phyloP scores from a whole-genome alignment of 805 yeast genomes.

The Myxozyma monticola region DNA sequence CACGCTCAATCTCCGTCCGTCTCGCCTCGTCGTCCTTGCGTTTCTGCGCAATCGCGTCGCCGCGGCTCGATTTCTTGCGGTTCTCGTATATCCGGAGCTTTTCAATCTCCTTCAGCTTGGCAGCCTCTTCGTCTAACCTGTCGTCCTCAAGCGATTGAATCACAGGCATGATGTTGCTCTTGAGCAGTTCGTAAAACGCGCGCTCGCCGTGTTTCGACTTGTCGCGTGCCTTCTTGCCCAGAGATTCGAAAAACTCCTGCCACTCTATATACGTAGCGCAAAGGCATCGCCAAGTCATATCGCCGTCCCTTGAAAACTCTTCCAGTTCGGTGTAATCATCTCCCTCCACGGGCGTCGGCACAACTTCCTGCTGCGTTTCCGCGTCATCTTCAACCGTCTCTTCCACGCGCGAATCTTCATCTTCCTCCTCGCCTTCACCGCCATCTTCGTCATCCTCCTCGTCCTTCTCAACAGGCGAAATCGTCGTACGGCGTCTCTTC shows the following conservation, averaged over 20 bases:
- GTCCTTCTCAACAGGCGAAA: slow-evolving; percentile 9
- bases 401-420: slow-evolving; percentile 1
- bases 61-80: slow-evolving; percentile 39
- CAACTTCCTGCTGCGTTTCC: not conserved
- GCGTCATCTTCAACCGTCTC: not conserved
- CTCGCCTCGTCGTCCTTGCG: slow-evolving; percentile 33
- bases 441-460: slow-evolving; percentile 23
- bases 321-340: slow-evolving; percentile 13
- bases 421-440: slow-evolving; percentile 4
- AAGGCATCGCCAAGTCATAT: slow-evolving; percentile 38
- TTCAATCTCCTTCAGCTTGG: slow-evolving; percentile 34
- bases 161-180: slow-evolving; percentile 35
- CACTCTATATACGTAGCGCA: slow-evolving; percentile 37
- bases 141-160: slow-evolving; percentile 35
- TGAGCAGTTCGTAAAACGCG: slow-evolving; percentile 29
- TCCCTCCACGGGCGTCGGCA: not conserved
- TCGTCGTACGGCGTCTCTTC: slow-evolving; percentile 15
- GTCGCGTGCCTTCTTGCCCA: slow-evolving; percentile 27
- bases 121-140: slow-evolving; percentile 32
- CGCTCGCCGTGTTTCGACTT: slow-evolving; percentile 25
- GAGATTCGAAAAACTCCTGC: slow-evolving; percentile 30
- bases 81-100: slow-evolving; percentile 35
- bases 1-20: slow-evolving; percentile 18
- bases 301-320: slow-evolving; percentile 26
- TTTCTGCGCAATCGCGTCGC: slow-evolving; percentile 34